Percentiles rank a stretch among this genome's conserved stretches.
These are phyloP conservation scores for Bremia lactucae DNA, from an alignment of 352 stramenopile species.

Conservation along the genomic window DNA sequence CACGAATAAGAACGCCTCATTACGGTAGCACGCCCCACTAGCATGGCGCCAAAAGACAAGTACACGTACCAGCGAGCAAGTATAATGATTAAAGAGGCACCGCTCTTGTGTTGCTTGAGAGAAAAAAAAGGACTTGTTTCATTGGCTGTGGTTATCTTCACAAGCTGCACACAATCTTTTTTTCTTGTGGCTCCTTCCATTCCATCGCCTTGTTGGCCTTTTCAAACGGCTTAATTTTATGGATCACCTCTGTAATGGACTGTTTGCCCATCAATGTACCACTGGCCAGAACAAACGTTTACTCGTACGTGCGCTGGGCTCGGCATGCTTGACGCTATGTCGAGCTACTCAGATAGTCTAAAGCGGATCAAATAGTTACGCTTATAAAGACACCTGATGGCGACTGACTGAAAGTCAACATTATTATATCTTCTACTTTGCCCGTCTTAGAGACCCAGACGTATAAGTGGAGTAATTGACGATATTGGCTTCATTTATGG, in stretches of 20 bases:
- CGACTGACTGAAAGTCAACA: too few relatives aligned
- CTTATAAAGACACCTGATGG: too few relatives aligned
- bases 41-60: not conserved
- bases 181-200: conserved; percentile 45
- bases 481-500: too few relatives aligned
- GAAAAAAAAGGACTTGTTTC: not conserved
- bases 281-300: conserved; percentile 34
- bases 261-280: conserved; percentile 37
- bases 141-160: conserved; percentile 12
- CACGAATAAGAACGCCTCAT: conserved; percentile 33
- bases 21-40: conserved; percentile 34
- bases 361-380: too few relatives aligned
- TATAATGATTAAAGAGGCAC: not conserved
- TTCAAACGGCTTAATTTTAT: conserved; percentile 63
- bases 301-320: conserved; percentile 45
- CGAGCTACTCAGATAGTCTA: conserved; percentile 51
- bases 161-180: conserved; percentile 59
- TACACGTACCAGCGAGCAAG: not conserved
- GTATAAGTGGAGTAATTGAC: too few relatives aligned
- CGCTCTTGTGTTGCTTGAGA: not conserved
- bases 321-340: conserved; percentile 37
- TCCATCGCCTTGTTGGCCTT: conserved; percentile 51
- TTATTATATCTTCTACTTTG: too few relatives aligned
- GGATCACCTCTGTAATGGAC: conserved; percentile 40
- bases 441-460: too few relatives aligned